Evolutionary conservation across 2,329 filamentous ascomycete genomes (phyloP).

Genomic region (Remersonia thermophila): DNA sequence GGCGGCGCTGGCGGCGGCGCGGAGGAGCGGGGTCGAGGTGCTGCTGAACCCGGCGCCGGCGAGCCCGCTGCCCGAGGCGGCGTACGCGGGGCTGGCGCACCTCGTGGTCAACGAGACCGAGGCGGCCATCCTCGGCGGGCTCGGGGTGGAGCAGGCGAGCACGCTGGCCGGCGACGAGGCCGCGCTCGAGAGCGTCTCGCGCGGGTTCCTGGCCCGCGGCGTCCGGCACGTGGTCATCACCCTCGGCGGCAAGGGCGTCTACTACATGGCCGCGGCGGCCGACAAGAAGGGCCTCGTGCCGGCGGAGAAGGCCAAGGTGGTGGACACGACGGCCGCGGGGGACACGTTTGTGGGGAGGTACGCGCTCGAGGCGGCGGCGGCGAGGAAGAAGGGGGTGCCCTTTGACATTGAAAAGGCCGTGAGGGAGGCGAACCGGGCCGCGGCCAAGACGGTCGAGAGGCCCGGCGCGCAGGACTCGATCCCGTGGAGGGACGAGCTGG

Average conservation of each 20-base stretch:
- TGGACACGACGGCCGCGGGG: constrained; percentile 88
- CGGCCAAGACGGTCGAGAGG: constrained; percentile 53
- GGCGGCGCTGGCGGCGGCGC: constrained; percentile 42
- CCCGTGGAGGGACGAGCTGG: constrained; percentile 46
- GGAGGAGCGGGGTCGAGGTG: constrained; percentile 41
- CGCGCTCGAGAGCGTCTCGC: constrained; percentile 36
- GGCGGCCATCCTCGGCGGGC: constrained; percentile 57
- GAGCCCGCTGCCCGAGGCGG: constrained; percentile 50
- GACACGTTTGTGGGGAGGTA: constrained; percentile 92
- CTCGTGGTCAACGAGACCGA: constrained; percentile 88
- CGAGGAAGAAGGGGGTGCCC: constrained; percentile 13
- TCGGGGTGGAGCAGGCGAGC: constrained; percentile 37
- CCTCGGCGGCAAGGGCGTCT: constrained; percentile 68
- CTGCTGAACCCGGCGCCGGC: constrained; percentile 82
- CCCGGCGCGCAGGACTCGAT: constrained; percentile 54
- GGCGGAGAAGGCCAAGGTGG: constrained; percentile 60
- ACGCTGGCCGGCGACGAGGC: constrained; percentile 17
- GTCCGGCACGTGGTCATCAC: constrained; percentile 74
- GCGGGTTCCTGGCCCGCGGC: constrained; percentile 53
- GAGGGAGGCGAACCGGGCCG: constrained; percentile 46
- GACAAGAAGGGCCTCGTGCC: constrained; percentile 35
- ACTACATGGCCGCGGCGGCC: constrained; percentile 38
- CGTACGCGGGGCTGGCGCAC: constrained; percentile 58
- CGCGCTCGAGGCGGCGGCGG: constrained; percentile 54
- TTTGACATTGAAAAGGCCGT: constrained; percentile 50